Base-by-base conservation (phyloP, 2,329 filamentous ascomycete genomes). In the Dactylellina parvicollis region DNA sequence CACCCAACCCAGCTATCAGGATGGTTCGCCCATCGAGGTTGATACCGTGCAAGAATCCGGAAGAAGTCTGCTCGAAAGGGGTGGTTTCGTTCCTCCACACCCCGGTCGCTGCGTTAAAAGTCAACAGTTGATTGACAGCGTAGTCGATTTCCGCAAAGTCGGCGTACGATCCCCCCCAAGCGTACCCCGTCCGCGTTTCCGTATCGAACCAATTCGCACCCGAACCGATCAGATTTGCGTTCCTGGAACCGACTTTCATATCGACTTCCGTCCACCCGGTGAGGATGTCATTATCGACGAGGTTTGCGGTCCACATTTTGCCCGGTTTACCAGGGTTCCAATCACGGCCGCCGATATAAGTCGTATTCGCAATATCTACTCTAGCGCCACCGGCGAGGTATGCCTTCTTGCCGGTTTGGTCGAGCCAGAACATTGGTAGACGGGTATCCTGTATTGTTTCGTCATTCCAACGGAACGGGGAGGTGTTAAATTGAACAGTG, bases 371-470 rank as follows among this genome's bases (percentile, higher is more conserved):
- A n/a, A 72, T 64, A 26, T 59, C 20, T n/a, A 72, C 14, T n/a
- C n/a, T 18, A 1, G 59, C 57, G 24, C 67, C 67, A 4, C 62
- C n/a, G 16, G 67, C 67, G 4, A 72, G 32, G n/a, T 72, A 72
- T 38, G 67, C 67, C 26, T 72, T 72, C 3, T 54, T 65, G 2
- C 38, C 67, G 12, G 44, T 9, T 9, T 57, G 24, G 36, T 72
- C 67, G 14, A 65, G 67, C 67, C 67, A 72, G 26, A 72, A 65
- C 32, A 72, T 18, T n/a, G 67, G 67, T 10, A 56, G 40, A 10
- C 67, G 57, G 16, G 67, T 72, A 26, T 72, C 59, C 22, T 62
- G 59, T 26, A 64, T 54, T 22, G 20, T n/a, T 20, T 59, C 34
- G 9, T 16, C 59, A 44, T 65, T 22, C 22, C 28, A 72, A 9